Conservation (phyloP, 1,139 yeast species). For the Sugiyamaella neomexicana region DNA sequence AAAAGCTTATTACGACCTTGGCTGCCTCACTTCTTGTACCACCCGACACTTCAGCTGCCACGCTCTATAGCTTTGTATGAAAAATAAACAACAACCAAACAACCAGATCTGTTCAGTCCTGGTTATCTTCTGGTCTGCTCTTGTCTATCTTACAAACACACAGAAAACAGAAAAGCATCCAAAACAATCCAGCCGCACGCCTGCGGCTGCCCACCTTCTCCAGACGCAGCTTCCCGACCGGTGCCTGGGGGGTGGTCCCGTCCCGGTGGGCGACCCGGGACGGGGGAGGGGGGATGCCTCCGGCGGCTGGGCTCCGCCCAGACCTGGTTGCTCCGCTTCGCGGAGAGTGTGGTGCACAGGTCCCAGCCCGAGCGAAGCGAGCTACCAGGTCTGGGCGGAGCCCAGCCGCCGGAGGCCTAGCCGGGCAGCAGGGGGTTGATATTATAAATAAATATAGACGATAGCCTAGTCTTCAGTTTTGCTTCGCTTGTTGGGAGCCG, state of each 20-base stretch:
- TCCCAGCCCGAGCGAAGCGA: too few species aligned
- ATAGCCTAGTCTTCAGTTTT: not conserved
- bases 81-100: too few species aligned
- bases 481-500: not conserved
- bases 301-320: constrained; percentile 2
- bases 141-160: not conserved
- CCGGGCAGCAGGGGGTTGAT: not conserved
- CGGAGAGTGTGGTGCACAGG: too few species aligned
- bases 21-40: too few species aligned
- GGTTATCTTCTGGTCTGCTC: not conserved
- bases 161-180: not conserved
- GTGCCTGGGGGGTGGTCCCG: too few species aligned
- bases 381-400: not conserved
- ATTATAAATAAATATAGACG: not conserved
- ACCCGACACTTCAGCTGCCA: too few species aligned
- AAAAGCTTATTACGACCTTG: too few species aligned
- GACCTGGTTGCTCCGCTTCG: not conserved
- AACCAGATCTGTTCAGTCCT: too few species aligned
- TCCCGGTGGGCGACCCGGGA: too few species aligned
- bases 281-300: not conserved
- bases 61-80: too few species aligned
- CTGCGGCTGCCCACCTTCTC: too few species aligned
- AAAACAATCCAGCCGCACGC: not conserved
- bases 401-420: not conserved
- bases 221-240: too few species aligned